phyloP scores from a whole-genome alignment of 305 asterid genomes.

The Fraxinus platypoda region DNA sequence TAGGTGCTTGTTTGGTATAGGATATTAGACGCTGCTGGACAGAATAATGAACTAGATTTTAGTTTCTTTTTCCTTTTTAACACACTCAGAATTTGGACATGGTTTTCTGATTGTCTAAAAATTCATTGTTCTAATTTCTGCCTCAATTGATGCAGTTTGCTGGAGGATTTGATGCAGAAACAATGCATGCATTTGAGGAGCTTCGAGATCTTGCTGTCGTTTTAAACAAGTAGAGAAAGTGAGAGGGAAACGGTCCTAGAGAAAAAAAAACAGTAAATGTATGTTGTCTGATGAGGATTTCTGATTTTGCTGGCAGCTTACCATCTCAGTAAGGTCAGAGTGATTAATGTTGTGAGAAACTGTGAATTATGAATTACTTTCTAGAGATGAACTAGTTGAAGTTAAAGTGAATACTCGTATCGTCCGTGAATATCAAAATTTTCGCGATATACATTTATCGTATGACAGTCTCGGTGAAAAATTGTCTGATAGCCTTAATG shows the following conservation, averaged over 20 bases:
- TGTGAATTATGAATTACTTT: not conserved
- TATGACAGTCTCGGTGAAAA: not conserved
- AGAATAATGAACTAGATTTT: not conserved
- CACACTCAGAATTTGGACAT: not conserved
- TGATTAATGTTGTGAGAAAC: not conserved
- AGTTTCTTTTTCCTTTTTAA: not conserved
- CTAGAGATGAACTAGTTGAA: not conserved
- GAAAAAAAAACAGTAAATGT: not conserved
- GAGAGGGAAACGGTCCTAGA: not conserved
- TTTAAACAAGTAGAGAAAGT: slow-evolving; percentile 43
- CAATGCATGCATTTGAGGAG: slow-evolving; percentile 94
- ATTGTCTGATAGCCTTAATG: not conserved
- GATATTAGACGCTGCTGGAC: not conserved
- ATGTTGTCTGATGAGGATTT: not conserved
- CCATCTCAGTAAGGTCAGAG: slow-evolving; percentile 44
- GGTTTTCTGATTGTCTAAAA: not conserved
- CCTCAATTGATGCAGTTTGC: slow-evolving; percentile 63
- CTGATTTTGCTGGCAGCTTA: slow-evolving; percentile 42
- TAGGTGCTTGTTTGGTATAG: not conserved
- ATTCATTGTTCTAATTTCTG: not conserved
- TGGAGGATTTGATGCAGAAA: slow-evolving; percentile 94
- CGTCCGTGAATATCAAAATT: not conserved
- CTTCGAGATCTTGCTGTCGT: slow-evolving; percentile 77
- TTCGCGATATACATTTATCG: not conserved
- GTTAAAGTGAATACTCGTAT: not conserved